Base-by-base conservation (phyloP, 2,329 filamentous ascomycete genomes). In the Microsporum audouinii region DNA sequence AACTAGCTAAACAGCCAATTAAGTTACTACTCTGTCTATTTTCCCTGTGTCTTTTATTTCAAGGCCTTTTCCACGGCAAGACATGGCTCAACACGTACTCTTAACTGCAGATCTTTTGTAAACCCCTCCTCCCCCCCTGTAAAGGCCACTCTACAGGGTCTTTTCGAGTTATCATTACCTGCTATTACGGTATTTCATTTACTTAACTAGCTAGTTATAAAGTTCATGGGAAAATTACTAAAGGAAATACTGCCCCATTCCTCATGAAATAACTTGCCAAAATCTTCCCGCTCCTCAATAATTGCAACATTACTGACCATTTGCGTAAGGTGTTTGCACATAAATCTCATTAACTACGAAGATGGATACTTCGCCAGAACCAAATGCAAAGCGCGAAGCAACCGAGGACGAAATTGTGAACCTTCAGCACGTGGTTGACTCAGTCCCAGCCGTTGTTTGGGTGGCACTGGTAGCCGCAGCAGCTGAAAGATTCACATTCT, bases 151-250 rank as follows among this genome's bases (percentile, higher is more conserved):
- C 34, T 36, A 36, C 34, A 36, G 10, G 34, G 34, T 36, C 45
- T 12, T 29, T n/a, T 75, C 45, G n/a, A 49, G n/a, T 2, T 29
- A 23, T 49, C n/a, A 49, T 5, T 29, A 49, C 5, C 45, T 23
- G 45, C 14, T 49, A 49, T 49, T n/a, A 23, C n/a, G 27, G 27
- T 49, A 49, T 49, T 43, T 43, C 39, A 49, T 6, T 10, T 36
- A 36, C 5, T 36, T 36, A 36, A 10, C 1, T 36, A 36, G 34
- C 10, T 36, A 5, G 34, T 36, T 36, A 5, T 10, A 36, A 36
- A 10, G 34, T 10, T 36, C 34, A 10, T 5, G 34, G 34, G 10
- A 36, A 36, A 36, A 36, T 10, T 10, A 36, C 5, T 36, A 36
- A 36, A 36, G 34, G 2, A 5, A 36, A 36, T 36, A 36, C 34